Evolutionary conservation across 805 yeast genomes (phyloP).

Genomic region (Starmerella sp.): DNA sequence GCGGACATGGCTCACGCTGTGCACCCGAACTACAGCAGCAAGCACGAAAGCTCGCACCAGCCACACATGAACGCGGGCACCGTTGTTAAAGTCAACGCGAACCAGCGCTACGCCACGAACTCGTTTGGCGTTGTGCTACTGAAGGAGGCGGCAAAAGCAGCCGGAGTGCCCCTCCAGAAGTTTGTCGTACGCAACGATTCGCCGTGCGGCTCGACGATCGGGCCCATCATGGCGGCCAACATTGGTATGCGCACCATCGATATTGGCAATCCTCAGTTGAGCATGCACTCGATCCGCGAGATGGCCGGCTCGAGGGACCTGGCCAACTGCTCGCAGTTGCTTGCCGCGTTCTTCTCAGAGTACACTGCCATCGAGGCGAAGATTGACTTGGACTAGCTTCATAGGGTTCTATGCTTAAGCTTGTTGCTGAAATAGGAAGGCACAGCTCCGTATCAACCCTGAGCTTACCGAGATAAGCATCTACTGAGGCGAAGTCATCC

Average conservation of each 20-base stretch:
- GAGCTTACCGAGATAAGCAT: constrained; percentile 1
- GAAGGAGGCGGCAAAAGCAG: constrained; percentile 55
- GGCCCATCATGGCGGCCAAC: constrained; percentile 81
- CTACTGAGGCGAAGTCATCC: neutral
- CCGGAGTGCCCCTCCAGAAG: constrained; percentile 72
- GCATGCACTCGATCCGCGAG: constrained; percentile 91
- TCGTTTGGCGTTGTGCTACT: constrained; percentile 75
- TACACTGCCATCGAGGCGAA: constrained; percentile 11
- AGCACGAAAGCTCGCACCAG: constrained; percentile 66
- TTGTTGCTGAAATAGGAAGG: neutral
- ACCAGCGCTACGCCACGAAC: constrained; percentile 90
- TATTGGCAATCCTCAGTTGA: constrained; percentile 80
- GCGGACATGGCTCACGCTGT: constrained; percentile 97
- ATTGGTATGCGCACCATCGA: constrained; percentile 81
- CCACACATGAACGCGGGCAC: constrained; percentile 85
- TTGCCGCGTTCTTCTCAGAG: constrained; percentile 44
- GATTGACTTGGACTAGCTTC: constrained; percentile 7
- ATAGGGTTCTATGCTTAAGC: neutral
- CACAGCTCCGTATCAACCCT: neutral
- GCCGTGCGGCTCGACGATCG: constrained; percentile 94
- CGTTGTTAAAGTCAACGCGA: constrained; percentile 85
- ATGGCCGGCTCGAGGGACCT: constrained; percentile 77
- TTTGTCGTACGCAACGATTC: constrained; percentile 90
- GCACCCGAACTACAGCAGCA: constrained; percentile 76
- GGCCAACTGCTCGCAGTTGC: constrained; percentile 48